Evolutionary conservation across 768 basidiomycete genomes (phyloP).

Genomic region (Stropharia rugosoannulata): DNA sequence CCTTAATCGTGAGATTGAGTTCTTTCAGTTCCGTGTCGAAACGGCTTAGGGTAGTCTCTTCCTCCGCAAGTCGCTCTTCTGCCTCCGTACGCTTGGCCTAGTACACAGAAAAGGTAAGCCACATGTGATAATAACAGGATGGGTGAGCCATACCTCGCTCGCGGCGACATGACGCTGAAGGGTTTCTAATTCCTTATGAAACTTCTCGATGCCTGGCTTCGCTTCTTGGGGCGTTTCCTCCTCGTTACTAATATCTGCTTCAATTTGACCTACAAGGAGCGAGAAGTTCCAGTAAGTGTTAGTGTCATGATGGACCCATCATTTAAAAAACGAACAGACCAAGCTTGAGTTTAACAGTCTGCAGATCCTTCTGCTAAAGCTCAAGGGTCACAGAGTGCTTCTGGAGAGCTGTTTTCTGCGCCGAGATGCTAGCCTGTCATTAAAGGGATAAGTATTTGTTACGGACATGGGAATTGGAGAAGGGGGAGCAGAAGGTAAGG

Average conservation of each 20-base stretch:
- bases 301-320: neutral
- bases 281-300: no score
- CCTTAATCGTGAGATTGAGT: conserved; percentile 45
- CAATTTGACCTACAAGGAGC: conserved; percentile 66
- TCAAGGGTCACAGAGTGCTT: conserved; percentile 83
- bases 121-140: neutral
- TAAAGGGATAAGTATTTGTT: neutral
- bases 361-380: conserved; percentile 84
- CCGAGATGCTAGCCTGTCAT: conserved; percentile 67
- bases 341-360: conserved; percentile 84
- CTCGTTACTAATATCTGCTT: conserved; percentile 65
- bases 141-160: conserved; percentile 39
- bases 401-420: conserved; percentile 78
- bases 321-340: conserved; percentile 45
- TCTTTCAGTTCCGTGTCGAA: conserved; percentile 89
- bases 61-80: conserved; percentile 73
- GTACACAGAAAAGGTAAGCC: neutral
- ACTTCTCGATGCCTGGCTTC: conserved; percentile 44
- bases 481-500: neutral
- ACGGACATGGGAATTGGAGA: neutral
- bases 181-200: conserved; percentile 63
- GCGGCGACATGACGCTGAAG: conserved; percentile 47
- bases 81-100: conserved; percentile 63
- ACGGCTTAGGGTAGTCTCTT: conserved; percentile 81
- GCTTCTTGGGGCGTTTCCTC: conserved; percentile 41